Evolutionary conservation across 2,329 filamentous ascomycete genomes (phyloP), one percentile per base, ranked within the genome.

Genomic region (Penicillium concentricum): DNA sequence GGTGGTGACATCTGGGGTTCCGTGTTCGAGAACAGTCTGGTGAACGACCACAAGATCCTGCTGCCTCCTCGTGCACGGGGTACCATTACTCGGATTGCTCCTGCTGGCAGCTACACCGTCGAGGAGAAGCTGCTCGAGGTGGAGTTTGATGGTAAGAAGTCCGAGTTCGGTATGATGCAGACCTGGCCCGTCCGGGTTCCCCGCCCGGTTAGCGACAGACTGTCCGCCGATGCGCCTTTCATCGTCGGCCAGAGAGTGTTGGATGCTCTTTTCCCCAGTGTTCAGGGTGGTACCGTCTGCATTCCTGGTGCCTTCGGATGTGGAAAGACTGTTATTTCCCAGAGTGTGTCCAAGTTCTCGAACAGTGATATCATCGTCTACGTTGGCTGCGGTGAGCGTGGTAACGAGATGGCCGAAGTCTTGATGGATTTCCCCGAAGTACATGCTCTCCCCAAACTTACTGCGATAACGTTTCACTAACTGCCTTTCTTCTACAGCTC

Each of bases 401-500:
- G 94, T 67, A 99, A 99, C 74, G 94, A 99, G 79, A 99, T 99
- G 94, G 94, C 94, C 63, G 94, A 99, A 84, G 94, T 99, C 67
- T 84, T 99, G 84, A 97, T 97, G 90, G 94, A 99, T 79, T 99
- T 99, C 83, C 94, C 94, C 58, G 92, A 97, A 73, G 83, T 84
- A 72, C 57, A 72, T 56, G 35, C 20, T 24, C 32, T 12, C 20
- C 9, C 16, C 38, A 24, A 34, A 15, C 26, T 22, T 42, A 4
- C 22, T n/a, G 12, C 49, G 20, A 42, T 45, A 18, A n/a, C 7
- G n/a, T 13, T 32, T 46, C 53, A 43, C 63, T 70, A 46, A 69
- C 49, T 15, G 3, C n/a, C 7, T 24, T 22, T 26, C 13, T 43
- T 18, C 32, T 16, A 28, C 66, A 84, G 84, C 90, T 99, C 64